Percentiles rank a stretch among this genome's conserved stretches.
phyloP scores from a whole-genome alignment of 768 basidiomycete genomes.

The Galerina sulciceps region DNA sequence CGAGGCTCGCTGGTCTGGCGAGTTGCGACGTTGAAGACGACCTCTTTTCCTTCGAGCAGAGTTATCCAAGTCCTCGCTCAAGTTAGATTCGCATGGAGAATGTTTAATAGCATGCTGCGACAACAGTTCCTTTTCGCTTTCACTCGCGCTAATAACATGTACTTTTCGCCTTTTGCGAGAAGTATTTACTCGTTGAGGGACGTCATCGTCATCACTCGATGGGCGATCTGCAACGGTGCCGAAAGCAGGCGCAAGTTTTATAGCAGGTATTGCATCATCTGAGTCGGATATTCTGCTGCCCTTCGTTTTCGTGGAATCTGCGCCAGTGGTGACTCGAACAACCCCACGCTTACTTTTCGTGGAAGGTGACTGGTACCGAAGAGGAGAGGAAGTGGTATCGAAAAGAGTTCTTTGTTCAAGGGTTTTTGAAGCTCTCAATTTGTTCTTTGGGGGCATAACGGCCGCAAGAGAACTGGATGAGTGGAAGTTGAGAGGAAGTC shows the following conservation, averaged over 20 bases:
- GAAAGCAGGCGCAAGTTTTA: conserved; percentile 49
- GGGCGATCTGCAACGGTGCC: conserved; percentile 1
- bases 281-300: conserved; percentile 27
- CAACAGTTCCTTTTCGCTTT: conserved; percentile 7
- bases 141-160: conserved; percentile 5
- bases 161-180: not conserved
- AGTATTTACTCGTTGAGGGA: not conserved
- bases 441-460: conserved; percentile 4
- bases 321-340: not conserved
- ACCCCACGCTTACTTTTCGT: not conserved
- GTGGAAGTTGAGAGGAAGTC: no score
- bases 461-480: no score
- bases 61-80: not conserved
- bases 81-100: not conserved
- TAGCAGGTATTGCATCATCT: conserved; percentile 51
- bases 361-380: not conserved
- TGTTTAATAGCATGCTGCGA: conserved; percentile 6
- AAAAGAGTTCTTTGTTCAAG: conserved; percentile 50
- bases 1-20: conserved; percentile 2
- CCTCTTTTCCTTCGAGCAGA: not conserved
- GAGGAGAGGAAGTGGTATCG: conserved; percentile 12
- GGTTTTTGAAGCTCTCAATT: conserved; percentile 23
- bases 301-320: conserved; percentile 2
- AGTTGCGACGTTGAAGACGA: conserved; percentile 17
- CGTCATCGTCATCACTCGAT: conserved; percentile 19